These are phyloP conservation scores for Patellifolia procumbens DNA, from an alignment of 179 eudicot species.

Conservation along the genomic window DNA sequence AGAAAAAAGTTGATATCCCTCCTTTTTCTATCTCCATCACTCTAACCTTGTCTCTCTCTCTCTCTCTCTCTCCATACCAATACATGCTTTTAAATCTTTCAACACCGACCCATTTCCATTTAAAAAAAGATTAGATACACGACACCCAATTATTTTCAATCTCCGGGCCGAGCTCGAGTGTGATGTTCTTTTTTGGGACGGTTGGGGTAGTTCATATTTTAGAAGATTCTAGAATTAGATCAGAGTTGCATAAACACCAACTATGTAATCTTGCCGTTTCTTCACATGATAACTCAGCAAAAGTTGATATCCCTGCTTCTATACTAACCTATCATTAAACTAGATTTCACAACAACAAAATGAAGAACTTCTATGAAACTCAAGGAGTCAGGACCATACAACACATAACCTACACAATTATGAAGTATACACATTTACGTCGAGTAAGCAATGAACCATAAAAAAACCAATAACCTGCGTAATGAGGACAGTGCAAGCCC, in stretches of 20 bases:
- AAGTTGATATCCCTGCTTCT: background rate
- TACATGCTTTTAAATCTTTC: no score
- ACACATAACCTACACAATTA: slow-evolving; percentile 1
- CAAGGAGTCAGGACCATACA: background rate
- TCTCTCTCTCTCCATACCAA: no score
- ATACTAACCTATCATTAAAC: background rate
- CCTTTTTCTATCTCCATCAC: no score
- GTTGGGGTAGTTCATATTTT: background rate
- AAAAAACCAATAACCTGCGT: slow-evolving; percentile 62
- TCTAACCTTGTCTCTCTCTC: no score
- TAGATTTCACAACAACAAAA: background rate
- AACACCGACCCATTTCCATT: no score
- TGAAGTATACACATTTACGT: background rate
- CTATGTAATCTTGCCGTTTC: no score
- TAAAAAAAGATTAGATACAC: no score
- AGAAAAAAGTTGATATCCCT: background rate
- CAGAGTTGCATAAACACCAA: slow-evolving; percentile 1
- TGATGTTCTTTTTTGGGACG: background rate
- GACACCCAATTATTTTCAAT: background rate
- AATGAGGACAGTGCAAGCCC: slow-evolving; percentile 76
- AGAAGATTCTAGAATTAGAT: background rate
- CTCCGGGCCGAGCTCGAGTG: background rate
- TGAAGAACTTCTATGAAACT: background rate
- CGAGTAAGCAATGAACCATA: background rate
- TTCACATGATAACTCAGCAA: background rate